Conservation (phyloP, 164 flowering plant genomes). For the Magnolia sinica region DNA sequence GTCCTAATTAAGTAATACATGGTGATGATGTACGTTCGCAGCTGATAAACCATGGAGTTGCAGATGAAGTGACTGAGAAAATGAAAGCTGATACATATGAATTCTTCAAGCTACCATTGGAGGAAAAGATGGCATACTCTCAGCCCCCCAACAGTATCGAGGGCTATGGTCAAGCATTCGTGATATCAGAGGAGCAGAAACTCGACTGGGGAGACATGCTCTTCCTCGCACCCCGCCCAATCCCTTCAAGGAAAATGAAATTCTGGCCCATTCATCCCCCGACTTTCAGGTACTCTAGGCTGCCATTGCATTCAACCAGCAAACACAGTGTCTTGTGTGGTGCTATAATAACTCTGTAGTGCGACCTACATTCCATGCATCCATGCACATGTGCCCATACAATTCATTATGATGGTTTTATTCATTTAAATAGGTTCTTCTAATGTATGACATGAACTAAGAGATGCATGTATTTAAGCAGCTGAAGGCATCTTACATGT, state of each 20-base stretch:
- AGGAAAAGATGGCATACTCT: constrained; percentile 39
- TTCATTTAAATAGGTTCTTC: too few species aligned
- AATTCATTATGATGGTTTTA: too few species aligned
- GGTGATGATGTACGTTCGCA: background rate
- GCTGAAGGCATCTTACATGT: too few species aligned
- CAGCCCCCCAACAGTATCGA: constrained; percentile 36
- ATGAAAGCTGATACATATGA: constrained; percentile 34
- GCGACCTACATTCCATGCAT: too few species aligned
- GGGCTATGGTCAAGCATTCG: constrained; percentile 59
- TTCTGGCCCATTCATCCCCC: constrained; percentile 38
- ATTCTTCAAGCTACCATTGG: constrained; percentile 47
- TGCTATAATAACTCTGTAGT: too few species aligned
- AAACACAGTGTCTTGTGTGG: too few species aligned
- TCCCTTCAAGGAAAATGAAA: constrained; percentile 19
- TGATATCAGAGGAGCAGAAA: constrained; percentile 44
- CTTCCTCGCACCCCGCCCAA: constrained; percentile 28
- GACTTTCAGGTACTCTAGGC: constrained; percentile 31
- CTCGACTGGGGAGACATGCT: constrained; percentile 58
- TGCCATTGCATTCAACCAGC: too few species aligned
- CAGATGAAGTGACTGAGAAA: constrained; percentile 28
- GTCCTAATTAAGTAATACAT: too few species aligned
- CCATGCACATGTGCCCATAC: too few species aligned
- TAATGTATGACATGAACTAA: too few species aligned
- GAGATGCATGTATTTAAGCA: too few species aligned
- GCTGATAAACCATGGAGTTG: constrained; percentile 45